Conservation (phyloP, 768 basidiomycete genomes). For the Tulasnella calospora region DNA sequence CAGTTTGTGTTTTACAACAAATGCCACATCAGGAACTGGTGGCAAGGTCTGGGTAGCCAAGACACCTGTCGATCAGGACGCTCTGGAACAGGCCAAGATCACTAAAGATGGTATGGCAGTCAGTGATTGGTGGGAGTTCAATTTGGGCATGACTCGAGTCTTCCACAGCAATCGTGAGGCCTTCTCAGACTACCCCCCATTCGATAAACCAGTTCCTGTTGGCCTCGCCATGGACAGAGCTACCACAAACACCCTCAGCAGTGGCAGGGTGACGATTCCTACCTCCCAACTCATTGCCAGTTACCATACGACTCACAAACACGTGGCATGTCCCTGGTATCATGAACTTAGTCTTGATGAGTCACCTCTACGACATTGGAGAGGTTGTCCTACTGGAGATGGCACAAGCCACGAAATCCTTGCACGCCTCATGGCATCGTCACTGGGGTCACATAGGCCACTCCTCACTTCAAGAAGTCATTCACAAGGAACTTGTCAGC, state of each 20-base stretch:
- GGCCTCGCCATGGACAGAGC: neutral
- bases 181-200: neutral
- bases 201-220: neutral
- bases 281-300: neutral
- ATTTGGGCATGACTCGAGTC: neutral
- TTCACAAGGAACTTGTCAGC: neutral
- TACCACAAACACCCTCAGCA: neutral
- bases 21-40: too few species aligned
- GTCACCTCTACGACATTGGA: too few species aligned
- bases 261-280: neutral
- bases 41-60: neutral
- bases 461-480: neutral
- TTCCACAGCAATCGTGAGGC: neutral
- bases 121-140: neutral
- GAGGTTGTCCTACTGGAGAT: neutral
- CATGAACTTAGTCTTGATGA: too few species aligned
- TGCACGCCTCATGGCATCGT: neutral
- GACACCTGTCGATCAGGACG: neutral
- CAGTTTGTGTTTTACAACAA: too few species aligned
- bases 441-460: neutral
- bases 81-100: neutral
- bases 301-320: neutral
- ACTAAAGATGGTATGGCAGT: neutral
- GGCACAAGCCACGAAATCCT: neutral
- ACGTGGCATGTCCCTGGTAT: too few species aligned